These are phyloP conservation scores for Intubia oerlemansii DNA, from an alignment of 2,329 filamentous ascomycete genomes.

Conservation along the genomic window DNA sequence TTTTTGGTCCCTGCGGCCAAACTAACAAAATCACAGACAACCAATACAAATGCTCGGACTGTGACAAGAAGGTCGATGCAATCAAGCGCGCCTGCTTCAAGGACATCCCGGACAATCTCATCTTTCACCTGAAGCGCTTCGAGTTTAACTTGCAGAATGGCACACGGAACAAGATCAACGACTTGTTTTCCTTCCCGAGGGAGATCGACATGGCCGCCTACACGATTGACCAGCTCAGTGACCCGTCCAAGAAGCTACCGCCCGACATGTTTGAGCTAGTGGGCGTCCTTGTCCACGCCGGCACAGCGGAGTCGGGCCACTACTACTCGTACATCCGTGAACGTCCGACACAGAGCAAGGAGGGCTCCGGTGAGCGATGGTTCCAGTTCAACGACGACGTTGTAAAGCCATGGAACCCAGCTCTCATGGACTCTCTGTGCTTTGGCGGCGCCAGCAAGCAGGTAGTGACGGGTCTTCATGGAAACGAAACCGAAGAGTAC, in stretches of 20 bases:
- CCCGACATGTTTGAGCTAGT: constrained; percentile 80
- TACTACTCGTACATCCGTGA: constrained; percentile 94
- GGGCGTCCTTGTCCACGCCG: constrained; percentile 84
- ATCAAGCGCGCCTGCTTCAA: constrained; percentile 86
- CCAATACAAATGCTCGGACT: constrained; percentile 91
- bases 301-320: constrained; percentile 82
- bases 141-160: constrained; percentile 61
- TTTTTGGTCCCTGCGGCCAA: background rate
- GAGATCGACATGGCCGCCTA: constrained; percentile 76
- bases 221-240: constrained; percentile 64
- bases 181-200: constrained; percentile 72
- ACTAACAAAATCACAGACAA: constrained; percentile 44
- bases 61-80: constrained; percentile 74
- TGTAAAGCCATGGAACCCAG: constrained; percentile 55
- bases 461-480: too few relatives aligned
- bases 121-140: constrained; percentile 84
- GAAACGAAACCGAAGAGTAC: too few relatives aligned
- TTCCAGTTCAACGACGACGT: constrained; percentile 88
- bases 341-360: constrained; percentile 29
- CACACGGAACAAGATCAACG: constrained; percentile 82
- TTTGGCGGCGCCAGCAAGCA: constrained; percentile 51
- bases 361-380: constrained; percentile 48
- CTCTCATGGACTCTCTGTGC: constrained; percentile 51
- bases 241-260: constrained; percentile 28
- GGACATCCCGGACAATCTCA: constrained; percentile 79